Evolutionary conservation across 768 basidiomycete genomes (phyloP).

Genomic region (Calocera cornea): DNA sequence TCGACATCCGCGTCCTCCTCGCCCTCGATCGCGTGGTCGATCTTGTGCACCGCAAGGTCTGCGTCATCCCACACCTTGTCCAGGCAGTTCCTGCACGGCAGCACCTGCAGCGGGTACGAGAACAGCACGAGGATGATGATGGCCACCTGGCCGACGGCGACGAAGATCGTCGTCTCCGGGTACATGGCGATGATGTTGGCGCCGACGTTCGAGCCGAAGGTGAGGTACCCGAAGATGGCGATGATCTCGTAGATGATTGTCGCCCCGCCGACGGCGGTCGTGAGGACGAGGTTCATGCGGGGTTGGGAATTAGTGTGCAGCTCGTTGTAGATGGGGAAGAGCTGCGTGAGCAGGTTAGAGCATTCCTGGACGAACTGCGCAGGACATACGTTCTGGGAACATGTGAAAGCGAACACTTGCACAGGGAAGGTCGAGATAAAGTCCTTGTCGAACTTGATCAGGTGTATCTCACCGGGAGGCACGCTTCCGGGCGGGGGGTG

Average conservation of each 20-base stretch:
- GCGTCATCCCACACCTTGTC: conserved; percentile 65
- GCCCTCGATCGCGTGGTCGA: conserved; percentile 13
- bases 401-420: conserved; percentile 86
- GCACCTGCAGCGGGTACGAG: conserved; percentile 88
- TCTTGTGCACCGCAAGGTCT: conserved; percentile 25
- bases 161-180: conserved; percentile 76
- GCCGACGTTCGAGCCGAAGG: conserved; percentile 82
- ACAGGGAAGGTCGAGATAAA: conserved; percentile 84
- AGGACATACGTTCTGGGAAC: conserved; percentile 71
- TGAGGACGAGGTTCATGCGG: conserved; percentile 79
- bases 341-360: conserved; percentile 30
- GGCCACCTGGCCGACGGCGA: conserved; percentile 84
- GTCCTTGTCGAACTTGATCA: conserved; percentile 59
- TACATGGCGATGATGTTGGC: conserved; percentile 94
- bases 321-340: conserved; percentile 93
- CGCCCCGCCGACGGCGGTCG: conserved; percentile 73
- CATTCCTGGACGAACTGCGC: neutral
- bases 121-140: conserved; percentile 83
- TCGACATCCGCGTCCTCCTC: conserved; percentile 35
- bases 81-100: conserved; percentile 82
- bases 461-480: conserved; percentile 49
- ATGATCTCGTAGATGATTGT: conserved; percentile 79
- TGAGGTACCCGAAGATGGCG: conserved; percentile 78
- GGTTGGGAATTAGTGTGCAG: conserved; percentile 63
- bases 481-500: conserved; percentile 53